Evolutionary conservation across 1,284 basidiomycete species (phyloP), one percentile per base, ranked within the genome.

Genomic region (Sporisorium graminicola): DNA sequence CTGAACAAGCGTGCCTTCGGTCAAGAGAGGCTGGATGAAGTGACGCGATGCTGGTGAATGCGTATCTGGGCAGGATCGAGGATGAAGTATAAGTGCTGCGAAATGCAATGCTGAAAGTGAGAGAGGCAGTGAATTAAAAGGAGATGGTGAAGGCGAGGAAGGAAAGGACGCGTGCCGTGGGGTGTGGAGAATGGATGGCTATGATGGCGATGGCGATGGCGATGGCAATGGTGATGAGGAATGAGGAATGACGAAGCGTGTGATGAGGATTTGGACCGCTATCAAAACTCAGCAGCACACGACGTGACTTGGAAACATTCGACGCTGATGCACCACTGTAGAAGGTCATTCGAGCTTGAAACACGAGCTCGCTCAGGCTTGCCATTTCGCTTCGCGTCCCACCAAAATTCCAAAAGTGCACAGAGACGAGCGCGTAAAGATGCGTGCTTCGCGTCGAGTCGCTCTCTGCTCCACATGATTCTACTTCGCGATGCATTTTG

Each of bases 351-450:
- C 35, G 40, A 51, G 37, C 22, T 56, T 49, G 20, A 12, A 51
- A 60, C 50, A 59, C 49, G 58, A 44, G 29, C 27, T 51, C 53
- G n/a, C n/a, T n/a, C n/a, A n/a, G n/a, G n/a, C n/a, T n/a, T n/a
- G n/a, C n/a, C n/a, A n/a, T n/a, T n/a, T n/a, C n/a, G n/a, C n/a
- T n/a, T n/a, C n/a, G 47, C 47, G 46, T 56, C 42, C 18, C 24
- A 53, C 26, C 27, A n/a, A 52, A 58, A 53, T 53, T 65, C 37
- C 44, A 22, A 52, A 47, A 24, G 4, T 24, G 13, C 20, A 13
- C 16, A 35, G 20, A 42, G 22, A 26, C 59, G 42, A 67, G 65
- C 65, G 65, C 65, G 65, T 67, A 67, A 57, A 67, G 58, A 58
- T 31, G 58, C 49, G 65, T 61, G 49, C 3, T 20, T 57, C 58